These are phyloP conservation scores for Epichloe amarillans DNA, from an alignment of 2,329 filamentous ascomycete genomes.

Conservation along the genomic window DNA sequence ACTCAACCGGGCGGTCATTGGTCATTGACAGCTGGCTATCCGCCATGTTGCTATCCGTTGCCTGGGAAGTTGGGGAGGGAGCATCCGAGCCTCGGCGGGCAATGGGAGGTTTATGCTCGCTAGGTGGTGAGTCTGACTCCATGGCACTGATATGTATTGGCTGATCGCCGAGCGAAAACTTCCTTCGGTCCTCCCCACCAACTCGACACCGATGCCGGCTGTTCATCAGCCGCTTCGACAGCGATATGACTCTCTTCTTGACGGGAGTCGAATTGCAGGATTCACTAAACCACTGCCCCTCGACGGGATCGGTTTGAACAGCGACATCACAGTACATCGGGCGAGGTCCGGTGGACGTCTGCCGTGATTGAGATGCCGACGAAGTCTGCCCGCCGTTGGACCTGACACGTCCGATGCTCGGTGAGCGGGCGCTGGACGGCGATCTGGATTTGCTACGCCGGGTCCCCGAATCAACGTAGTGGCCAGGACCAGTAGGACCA, in stretches of 20 bases:
- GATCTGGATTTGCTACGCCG: constrained; percentile 41
- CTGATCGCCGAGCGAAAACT: constrained; percentile 10
- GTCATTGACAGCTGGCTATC: constrained; percentile 17
- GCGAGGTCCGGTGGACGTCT: constrained; percentile 24
- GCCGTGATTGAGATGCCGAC: constrained; percentile 18
- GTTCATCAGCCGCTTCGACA: constrained; percentile 39
- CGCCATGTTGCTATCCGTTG: constrained; percentile 14
- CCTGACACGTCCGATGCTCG: constrained; percentile 16
- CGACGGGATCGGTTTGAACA: constrained; percentile 42
- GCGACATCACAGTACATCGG: constrained; percentile 35
- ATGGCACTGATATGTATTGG: constrained; percentile 21
- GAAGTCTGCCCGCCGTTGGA: constrained; percentile 20
- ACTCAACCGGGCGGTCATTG: neutral
- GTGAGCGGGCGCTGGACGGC: constrained; percentile 30
- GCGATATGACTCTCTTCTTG: constrained; percentile 36
- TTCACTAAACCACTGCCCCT: constrained; percentile 39
- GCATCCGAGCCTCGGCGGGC: constrained; percentile 11
- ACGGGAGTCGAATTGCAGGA: constrained; percentile 21
- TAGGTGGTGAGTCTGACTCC: constrained; percentile 26
- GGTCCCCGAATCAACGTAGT: constrained; percentile 40
- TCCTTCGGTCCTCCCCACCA: constrained; percentile 26
- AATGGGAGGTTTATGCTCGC: constrained; percentile 16
- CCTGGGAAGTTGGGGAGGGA: constrained; percentile 12
- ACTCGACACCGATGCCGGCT: constrained; percentile 30
- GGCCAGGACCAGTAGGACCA: constrained; percentile 20